Percentiles rank a stretch among this genome's conserved stretches.
Conservation (phyloP, 176 grass and related monocot genomes). For the Avena insularis region DNA sequence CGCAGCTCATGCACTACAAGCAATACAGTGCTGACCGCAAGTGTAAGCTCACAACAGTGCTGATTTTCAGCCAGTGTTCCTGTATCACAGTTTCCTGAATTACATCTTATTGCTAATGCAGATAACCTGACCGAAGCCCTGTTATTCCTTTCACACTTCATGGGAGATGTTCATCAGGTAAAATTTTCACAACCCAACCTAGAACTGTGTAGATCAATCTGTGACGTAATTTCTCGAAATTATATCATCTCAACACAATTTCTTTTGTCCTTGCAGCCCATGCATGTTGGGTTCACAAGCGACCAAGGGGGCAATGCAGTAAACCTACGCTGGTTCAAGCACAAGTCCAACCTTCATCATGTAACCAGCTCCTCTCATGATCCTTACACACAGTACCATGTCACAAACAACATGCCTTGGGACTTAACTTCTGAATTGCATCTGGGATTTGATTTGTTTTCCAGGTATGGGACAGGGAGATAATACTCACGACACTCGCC, state of each 20-base stretch:
- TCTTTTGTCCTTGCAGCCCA: slow-evolving; percentile 56
- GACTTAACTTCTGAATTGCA: not conserved
- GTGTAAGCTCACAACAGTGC: slow-evolving; percentile 39
- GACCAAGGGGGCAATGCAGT: slow-evolving; percentile 82
- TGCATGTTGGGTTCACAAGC: slow-evolving; percentile 90
- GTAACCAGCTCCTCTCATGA: slow-evolving; percentile 26
- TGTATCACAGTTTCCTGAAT: not conserved
- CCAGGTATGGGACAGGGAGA: slow-evolving; percentile 95
- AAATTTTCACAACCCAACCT: not conserved
- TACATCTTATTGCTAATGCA: slow-evolving; percentile 14
- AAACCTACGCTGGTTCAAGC: slow-evolving; percentile 73
- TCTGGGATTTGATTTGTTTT: not conserved
- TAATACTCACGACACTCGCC: slow-evolving; percentile 71
- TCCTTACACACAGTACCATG: not conserved
- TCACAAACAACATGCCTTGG: not conserved
- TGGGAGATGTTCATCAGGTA: slow-evolving; percentile 94
- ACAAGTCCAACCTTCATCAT: slow-evolving; percentile 89
- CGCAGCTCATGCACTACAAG: slow-evolving; percentile 83
- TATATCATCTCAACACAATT: no score
- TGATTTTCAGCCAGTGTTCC: not conserved
- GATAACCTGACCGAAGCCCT: slow-evolving; percentile 91
- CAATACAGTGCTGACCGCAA: slow-evolving; percentile 70
- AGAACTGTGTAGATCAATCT: not conserved
- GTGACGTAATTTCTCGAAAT: no score
- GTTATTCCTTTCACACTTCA: slow-evolving; percentile 90